These are phyloP conservation scores for Saccharomycopsis hybrid DNA, from an alignment of 1,139 yeast genomes.

Conservation along the genomic window DNA sequence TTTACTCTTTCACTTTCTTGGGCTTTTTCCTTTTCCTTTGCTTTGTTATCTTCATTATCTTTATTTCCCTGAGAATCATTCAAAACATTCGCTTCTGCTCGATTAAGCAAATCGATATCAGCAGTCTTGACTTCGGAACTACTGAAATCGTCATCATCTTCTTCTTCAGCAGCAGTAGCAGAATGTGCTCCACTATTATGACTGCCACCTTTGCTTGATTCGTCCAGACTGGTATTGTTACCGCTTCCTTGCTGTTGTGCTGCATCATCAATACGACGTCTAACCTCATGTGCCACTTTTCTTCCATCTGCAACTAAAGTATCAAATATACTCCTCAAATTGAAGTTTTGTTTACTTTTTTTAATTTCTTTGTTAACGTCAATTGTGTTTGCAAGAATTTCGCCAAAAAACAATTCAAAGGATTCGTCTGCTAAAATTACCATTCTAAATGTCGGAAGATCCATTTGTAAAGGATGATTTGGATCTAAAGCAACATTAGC, in stretches of 20 bases:
- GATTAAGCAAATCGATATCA: conserved; percentile 39
- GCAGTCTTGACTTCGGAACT: conserved; percentile 34
- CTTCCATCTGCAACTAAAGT: conserved; percentile 88
- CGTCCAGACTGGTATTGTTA: neutral
- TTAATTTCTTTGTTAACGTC: conserved; percentile 56
- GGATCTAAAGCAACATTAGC: conserved; percentile 83
- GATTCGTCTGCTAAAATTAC: conserved; percentile 91
- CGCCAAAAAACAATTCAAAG: conserved; percentile 73
- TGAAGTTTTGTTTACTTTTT: conserved; percentile 43
- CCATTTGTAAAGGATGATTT: conserved; percentile 63
- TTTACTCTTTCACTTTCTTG: too few species aligned
- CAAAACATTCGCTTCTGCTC: conserved; percentile 23
- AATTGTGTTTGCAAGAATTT: conserved; percentile 57
- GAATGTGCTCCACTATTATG: neutral
- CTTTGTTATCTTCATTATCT: too few species aligned
- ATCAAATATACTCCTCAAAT: conserved; percentile 82
- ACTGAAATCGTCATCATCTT: conserved; percentile 42
- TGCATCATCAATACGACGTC: conserved; percentile 75
- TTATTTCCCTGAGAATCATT: neutral
- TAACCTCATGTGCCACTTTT: conserved; percentile 81
- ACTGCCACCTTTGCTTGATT: neutral
- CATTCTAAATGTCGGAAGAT: conserved; percentile 90
- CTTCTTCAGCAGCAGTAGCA: conserved; percentile 26
- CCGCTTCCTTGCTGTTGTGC: neutral
- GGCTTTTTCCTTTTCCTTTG: too few species aligned